A percentile compares a stretch with the other conserved stretches of the same genome.
These are phyloP conservation scores for Geoglossum glabrum DNA, from an alignment of 495 filamentous ascomycete species.

Conservation along the genomic window DNA sequence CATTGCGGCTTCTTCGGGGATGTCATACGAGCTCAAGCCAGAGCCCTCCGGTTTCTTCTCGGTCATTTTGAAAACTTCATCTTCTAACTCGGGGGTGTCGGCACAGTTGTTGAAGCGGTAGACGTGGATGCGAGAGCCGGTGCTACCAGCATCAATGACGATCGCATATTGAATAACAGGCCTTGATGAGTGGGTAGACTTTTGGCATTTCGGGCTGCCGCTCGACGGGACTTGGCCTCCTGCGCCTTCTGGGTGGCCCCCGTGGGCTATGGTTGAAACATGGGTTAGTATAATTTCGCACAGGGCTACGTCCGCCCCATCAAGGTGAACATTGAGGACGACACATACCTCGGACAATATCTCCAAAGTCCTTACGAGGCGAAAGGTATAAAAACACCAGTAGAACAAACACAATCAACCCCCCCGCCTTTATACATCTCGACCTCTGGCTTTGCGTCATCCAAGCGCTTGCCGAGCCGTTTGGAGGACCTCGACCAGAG, in stretches of 20 bases:
- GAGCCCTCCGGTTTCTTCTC: constrained; percentile 55
- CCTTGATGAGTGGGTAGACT: constrained; percentile 63
- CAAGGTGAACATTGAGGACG: neutral
- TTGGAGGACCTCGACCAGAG: constrained; percentile 6
- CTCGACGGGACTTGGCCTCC: constrained; percentile 31
- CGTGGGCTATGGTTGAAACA: neutral
- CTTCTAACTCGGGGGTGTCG: constrained; percentile 78
- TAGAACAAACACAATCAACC: constrained; percentile 52
- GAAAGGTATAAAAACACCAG: constrained; percentile 58
- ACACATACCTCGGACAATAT: constrained; percentile 22
- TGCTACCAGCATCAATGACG: constrained; percentile 97
- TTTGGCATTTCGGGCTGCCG: constrained; percentile 54
- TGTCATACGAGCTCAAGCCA: constrained; percentile 71
- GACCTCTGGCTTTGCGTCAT: constrained; percentile 26
- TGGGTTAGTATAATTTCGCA: neutral
- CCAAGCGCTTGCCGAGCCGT: constrained; percentile 18
- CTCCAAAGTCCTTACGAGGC: constrained; percentile 27
- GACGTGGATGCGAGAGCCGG: constrained; percentile 92
- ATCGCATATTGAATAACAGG: constrained; percentile 91
- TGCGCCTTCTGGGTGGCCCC: neutral
- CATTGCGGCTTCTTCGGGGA: constrained; percentile 71
- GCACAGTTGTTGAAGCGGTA: constrained; percentile 99
- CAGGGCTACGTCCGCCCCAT: neutral
- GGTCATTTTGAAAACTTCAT: constrained; percentile 80
- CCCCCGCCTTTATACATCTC: constrained; percentile 65